Conservation (phyloP, 257 asterid genomes). For the Primulina huaijiensis region DNA sequence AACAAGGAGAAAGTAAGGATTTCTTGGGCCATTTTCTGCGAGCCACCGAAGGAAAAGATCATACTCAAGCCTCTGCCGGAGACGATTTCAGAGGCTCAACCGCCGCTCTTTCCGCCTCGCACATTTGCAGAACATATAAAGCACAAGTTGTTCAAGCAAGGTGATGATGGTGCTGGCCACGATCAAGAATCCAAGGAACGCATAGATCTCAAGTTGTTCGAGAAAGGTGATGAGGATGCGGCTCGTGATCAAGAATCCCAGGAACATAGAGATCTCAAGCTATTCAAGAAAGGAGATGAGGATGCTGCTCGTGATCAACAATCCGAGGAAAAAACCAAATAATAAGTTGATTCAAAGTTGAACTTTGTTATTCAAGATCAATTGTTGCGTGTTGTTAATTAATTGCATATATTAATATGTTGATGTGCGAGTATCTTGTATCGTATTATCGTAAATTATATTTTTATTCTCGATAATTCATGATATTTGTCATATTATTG, state of each 20-base stretch:
- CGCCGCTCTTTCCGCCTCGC: slow-evolving; percentile 59
- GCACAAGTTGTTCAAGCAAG: slow-evolving; percentile 64
- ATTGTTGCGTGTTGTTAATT: neutral
- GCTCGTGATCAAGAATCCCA: neutral
- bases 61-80: slow-evolving; percentile 70
- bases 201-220: slow-evolving; percentile 56
- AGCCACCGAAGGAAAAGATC: slow-evolving; percentile 81
- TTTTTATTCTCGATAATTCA: too few species aligned
- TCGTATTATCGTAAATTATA: too few species aligned
- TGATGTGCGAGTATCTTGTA: too few species aligned
- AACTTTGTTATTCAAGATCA: neutral
- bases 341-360: slow-evolving; percentile 40
- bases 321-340: slow-evolving; percentile 31
- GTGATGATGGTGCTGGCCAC: slow-evolving; percentile 21
- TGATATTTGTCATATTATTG: too few species aligned
- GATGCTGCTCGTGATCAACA: slow-evolving; percentile 13
- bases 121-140: slow-evolving; percentile 73
- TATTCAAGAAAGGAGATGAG: slow-evolving; percentile 46
- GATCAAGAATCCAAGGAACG: slow-evolving; percentile 37
- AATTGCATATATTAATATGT: too few species aligned
- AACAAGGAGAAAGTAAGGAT: slow-evolving; percentile 76
- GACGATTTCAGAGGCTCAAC: slow-evolving; percentile 55
- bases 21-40: slow-evolving; percentile 88
- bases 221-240: slow-evolving; percentile 36
- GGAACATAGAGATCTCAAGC: slow-evolving; percentile 64